phyloP scores from a whole-genome alignment of 176 grass and related monocot genomes.

The Triticum aestivum region DNA sequence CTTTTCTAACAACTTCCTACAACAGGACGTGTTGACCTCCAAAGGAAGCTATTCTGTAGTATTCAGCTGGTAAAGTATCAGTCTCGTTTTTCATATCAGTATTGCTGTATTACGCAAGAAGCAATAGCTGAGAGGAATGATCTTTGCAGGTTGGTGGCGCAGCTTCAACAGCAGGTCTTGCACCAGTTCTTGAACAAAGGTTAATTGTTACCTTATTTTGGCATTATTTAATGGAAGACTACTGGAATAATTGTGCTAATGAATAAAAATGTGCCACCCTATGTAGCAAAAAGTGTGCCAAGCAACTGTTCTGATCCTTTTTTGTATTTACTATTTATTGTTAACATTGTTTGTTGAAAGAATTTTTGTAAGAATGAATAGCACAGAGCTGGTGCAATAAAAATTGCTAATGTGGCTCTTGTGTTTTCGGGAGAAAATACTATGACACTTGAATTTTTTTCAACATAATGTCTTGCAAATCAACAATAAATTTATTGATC shows the following conservation, averaged over 20 bases:
- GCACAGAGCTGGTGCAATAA: not conserved
- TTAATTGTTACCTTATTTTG: conserved; percentile 30
- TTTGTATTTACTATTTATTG: not conserved
- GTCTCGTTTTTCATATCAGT: conserved; percentile 16
- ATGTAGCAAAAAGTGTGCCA: not conserved
- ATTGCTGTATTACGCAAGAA: not conserved
- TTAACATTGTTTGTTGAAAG: not conserved
- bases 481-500: not conserved
- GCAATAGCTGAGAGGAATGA: not conserved
- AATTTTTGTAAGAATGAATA: not conserved
- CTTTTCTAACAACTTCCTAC: conserved; percentile 30
- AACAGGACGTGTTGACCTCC: conserved; percentile 82
- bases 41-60: conserved; percentile 96
- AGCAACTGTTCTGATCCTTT: not conserved
- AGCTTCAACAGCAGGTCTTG: conserved; percentile 78
- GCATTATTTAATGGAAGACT: not conserved
- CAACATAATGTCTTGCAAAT: not conserved
- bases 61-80: conserved; percentile 81
- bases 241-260: not conserved
- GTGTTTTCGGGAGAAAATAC: not conserved
- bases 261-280: not conserved
- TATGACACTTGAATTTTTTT: not conserved
- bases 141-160: conserved; percentile 77
- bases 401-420: not conserved
- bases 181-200: conserved; percentile 84